Base-by-base conservation (phyloP, 176 grass and related monocot species). In the Poa annua region DNA sequence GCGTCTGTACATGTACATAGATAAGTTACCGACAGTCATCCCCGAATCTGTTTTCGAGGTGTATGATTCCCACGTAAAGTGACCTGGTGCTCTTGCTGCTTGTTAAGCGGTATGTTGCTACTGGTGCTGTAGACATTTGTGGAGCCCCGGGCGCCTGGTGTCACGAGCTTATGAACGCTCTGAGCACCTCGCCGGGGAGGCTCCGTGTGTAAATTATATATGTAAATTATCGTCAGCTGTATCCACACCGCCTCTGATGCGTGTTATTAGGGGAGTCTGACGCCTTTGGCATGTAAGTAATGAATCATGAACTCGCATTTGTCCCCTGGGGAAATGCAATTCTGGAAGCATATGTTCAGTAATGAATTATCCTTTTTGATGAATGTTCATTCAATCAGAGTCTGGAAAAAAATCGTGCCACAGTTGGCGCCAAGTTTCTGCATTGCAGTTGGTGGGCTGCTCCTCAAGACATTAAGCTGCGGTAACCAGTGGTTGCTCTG, bases 1-100 rank as follows among this genome's bases (percentile, higher is more conserved):
- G 75, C 81, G 88, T 44, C 69, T 98, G 72, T 95, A 81, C 83
- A 86, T 93, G 86, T 98, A 98, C 85, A 88, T 93, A 88, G 89
- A 93, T 57, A 95, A 98, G 78, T 80, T 98, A 60, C 96, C 96
- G 35, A 84, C 92, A 1, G 75, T 95, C 36, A 91, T 89, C 36
- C 96, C 92, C 0, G 90, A 98, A 74, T 80, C 89, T 65, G 86
- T 95, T 21, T 88, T 98, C 15, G 82, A 98, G 22, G 38, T 79
- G 54, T 87, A 91, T 8, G 89, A 95, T 85, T 86, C 87, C 64
- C 91, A 98, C 84, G 87, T 95, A 25, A 93, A 93, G 82, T 98
- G 90, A 98, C 19, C 1, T 12, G 4, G 79, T 11, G 51, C 20
- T 80, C 39, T 0, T 72, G 69, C 13, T 38, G 14, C 24, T 86